phyloP scores from a whole-genome alignment of 2,329 filamentous ascomycete genomes.

The Thielaviopsis cerberus region DNA sequence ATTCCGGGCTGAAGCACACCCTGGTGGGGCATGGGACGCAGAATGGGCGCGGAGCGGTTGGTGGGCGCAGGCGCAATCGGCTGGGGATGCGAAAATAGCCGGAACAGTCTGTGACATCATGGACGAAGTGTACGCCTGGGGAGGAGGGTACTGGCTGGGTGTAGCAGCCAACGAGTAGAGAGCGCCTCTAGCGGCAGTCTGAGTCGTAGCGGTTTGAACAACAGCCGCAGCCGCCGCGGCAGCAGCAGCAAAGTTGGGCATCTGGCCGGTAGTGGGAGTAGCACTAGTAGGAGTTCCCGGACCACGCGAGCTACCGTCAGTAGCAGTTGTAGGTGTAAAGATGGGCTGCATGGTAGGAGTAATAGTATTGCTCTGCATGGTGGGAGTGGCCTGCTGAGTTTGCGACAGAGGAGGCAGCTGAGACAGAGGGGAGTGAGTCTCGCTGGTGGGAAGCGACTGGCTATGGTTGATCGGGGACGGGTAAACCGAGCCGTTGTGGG shows the following conservation, averaged over 20 bases:
- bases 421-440: slow-evolving; percentile 9
- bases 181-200: slow-evolving; percentile 28
- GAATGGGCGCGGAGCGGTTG: slow-evolving; percentile 36
- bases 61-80: slow-evolving; percentile 55
- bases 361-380: background rate
- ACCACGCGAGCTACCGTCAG: slow-evolving; percentile 8
- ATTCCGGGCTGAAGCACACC: slow-evolving; percentile 38
- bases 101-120: slow-evolving; percentile 51
- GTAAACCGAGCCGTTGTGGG: slow-evolving; percentile 10
- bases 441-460: slow-evolving; percentile 11
- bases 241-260: slow-evolving; percentile 11
- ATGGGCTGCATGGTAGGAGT: slow-evolving; percentile 10
- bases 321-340: slow-evolving; percentile 6
- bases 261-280: slow-evolving; percentile 8
- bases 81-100: slow-evolving; percentile 51
- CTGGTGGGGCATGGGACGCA: slow-evolving; percentile 54
- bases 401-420: slow-evolving; percentile 11
- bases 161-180: slow-evolving; percentile 31
- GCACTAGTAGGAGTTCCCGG: slow-evolving; percentile 9
- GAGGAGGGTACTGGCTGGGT: slow-evolving; percentile 34
- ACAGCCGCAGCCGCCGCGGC: slow-evolving; percentile 6
- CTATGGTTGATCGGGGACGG: slow-evolving; percentile 10
- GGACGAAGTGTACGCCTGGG: slow-evolving; percentile 36
- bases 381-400: slow-evolving; percentile 11
- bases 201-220: slow-evolving; percentile 19